Base-by-base conservation (phyloP, 2,329 filamentous ascomycete genomes). In the Ophiostoma ips region DNA sequence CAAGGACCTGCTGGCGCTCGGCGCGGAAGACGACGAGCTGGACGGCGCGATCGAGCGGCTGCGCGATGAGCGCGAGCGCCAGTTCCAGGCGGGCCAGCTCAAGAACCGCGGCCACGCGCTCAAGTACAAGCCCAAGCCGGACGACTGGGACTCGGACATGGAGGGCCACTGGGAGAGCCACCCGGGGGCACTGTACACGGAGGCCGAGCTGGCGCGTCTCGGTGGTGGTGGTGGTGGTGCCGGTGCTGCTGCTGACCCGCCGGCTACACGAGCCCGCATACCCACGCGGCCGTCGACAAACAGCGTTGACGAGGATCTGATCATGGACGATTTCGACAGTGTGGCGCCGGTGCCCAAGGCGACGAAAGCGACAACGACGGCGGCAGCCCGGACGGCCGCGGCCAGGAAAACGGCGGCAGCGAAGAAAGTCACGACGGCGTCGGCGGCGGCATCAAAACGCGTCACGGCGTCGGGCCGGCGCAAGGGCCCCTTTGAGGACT, bases 161-260 rank as follows among this genome's bases (percentile, higher is more conserved):
- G 83, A 95, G 46, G 92, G 89, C 0, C 73, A 75, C 47, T 96
- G 90, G 89, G 83, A 83, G 53, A 84, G 92, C 45, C 79, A 87
- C 52, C 78, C 84, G 0, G 81, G 77, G 8, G 85, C 82, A 1
- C 63, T 80, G 5, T 71, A 80, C 41, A 67, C 24, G 4, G 51
- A 44, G 4, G 7, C 30, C 3, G 36, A 19, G 6, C 35, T 46
- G 15, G 33, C 9, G 5, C n/a, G 18, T n/a, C 31, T 21, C 28
- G 18, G 15, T 1, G 38, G 28, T 21, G 11, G n/a, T 5, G 36
- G 7, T 35, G 45, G 2, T 16, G 21, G 30, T n/a, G n/a, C n/a
- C 24, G 24, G 24, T 12, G 1, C 16, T 12, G 2, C 16, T 37
- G 7, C 37, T 37, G 10, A 19, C 31, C 13, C 43, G 37, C 10